Conservation (phyloP, 2,329 filamentous ascomycete species). For the Niveomyces coronatus region DNA sequence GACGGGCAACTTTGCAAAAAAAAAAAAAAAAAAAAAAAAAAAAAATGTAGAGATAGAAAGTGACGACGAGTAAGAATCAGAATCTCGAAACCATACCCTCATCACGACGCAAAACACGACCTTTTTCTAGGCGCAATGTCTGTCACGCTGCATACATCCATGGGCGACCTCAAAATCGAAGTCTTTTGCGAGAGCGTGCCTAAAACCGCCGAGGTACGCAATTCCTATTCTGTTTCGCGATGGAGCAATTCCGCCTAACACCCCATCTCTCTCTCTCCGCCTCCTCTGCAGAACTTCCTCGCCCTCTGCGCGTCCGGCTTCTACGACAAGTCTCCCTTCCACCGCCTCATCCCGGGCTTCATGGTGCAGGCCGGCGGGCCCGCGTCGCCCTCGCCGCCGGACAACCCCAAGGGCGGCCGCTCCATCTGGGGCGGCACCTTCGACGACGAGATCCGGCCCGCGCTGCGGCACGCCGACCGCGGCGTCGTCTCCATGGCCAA, state of each 20-base stretch:
- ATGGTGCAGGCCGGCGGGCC: constrained; percentile 70
- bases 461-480: constrained; percentile 56
- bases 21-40: too few species aligned
- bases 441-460: constrained; percentile 69
- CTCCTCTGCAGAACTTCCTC: constrained; percentile 61
- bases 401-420: constrained; percentile 55
- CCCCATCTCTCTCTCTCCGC: background rate
- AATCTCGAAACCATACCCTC: too few species aligned
- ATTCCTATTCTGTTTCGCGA: background rate
- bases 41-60: too few species aligned
- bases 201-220: constrained; percentile 67
- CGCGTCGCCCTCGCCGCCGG: constrained; percentile 36
- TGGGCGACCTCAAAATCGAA: constrained; percentile 88
- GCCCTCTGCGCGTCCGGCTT: constrained; percentile 72
- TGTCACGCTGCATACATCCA: constrained; percentile 71
- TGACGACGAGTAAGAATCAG: too few species aligned
- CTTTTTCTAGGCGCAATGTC: constrained; percentile 38
- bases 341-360: constrained; percentile 71
- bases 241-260: background rate
- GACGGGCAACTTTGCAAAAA: too few species aligned
- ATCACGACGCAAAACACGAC: too few species aligned
- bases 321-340: constrained; percentile 67
- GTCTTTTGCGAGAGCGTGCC: constrained; percentile 93
- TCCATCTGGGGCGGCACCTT: constrained; percentile 68
- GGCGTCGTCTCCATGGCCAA: constrained; percentile 73